Evolutionary conservation across 2,329 filamentous ascomycete species (phyloP), one percentile per base, ranked within the genome.

Genomic region (Beauveria bassiana): DNA sequence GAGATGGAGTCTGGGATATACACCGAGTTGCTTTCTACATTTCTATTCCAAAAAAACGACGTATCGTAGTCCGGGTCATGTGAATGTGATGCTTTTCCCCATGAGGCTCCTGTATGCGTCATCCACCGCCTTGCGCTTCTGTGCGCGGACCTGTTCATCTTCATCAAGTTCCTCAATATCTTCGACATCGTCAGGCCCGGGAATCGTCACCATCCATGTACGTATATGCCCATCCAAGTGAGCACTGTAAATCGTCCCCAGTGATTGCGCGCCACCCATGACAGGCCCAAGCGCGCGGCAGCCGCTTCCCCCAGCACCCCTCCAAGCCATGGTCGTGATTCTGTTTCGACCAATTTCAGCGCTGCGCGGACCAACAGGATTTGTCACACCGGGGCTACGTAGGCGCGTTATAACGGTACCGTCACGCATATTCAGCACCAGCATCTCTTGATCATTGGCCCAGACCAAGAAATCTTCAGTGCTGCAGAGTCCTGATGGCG

Each of bases 181-280:
- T 14, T 77, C 78, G 55, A 85, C 66, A 66, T 82, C 71, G 65
- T 83, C 74, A 40, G 75, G 77, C 5, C 81, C 83, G 1, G 78
- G 73, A 6, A 84, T 74, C 42, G 78, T 77, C 2, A 90, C 89
- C 66, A 81, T 80, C 92, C 93, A 97, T 4, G 84, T 84, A 50
- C 88, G 82, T 62, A 98, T 93, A 58, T 87, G 88, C 0, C 93
- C 93, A 70, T 97, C 91, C 3, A 87, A 80, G 68, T 96, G 91
- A 2, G 86, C 88, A 59, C 91, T 95, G 74, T 91, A 96, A 62
- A 97, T 69, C 9, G 77, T 80, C 0, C 82, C 82, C 5, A 79
- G 66, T 22, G 77, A 78, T 64, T 79, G 82, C 2, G 72, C 76
- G 2, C 82, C 82, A 4, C 83, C 83, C 77, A 84, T 82, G 66